Percentiles rank a stretch among this genome's conserved stretches.
These are phyloP conservation scores for Tieghemiomyces parasiticus DNA, from an alignment of 192 early-diverging fungal genomes.

Conservation along the genomic window DNA sequence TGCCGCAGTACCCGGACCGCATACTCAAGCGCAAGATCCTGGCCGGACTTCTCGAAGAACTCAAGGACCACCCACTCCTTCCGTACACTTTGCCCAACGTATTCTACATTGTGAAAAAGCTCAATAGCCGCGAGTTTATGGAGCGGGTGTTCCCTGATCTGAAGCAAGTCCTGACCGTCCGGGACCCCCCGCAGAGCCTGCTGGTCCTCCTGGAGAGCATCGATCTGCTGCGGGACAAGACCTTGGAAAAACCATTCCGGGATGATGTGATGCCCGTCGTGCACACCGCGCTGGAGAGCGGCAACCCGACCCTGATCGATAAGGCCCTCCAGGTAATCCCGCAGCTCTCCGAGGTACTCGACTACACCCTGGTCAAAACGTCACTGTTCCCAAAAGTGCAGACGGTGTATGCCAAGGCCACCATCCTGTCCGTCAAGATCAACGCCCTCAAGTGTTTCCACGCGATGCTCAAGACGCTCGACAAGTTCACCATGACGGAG, in stretches of 20 bases:
- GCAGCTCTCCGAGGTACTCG: constrained; percentile 31
- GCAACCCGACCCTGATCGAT: constrained; percentile 38
- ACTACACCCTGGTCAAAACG: constrained; percentile 42
- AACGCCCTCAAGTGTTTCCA: constrained; percentile 53
- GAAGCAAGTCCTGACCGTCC: constrained; percentile 38
- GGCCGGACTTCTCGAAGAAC: constrained; percentile 47
- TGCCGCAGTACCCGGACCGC: constrained; percentile 55
- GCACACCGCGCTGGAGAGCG: constrained; percentile 44
- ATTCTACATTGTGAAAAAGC: constrained; percentile 47
- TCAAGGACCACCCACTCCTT: constrained; percentile 57
- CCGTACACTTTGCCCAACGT: constrained; percentile 63
- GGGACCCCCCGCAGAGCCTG: constrained; percentile 50
- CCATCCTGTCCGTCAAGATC: constrained; percentile 50
- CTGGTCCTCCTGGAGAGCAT: constrained; percentile 49
- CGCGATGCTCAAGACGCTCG: constrained; percentile 45
- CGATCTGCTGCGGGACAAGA: constrained; percentile 47
- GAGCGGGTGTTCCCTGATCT: constrained; percentile 41
- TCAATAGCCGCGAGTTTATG: constrained; percentile 44
- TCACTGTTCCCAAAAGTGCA: constrained; percentile 57
- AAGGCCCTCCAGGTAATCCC: constrained; percentile 50
- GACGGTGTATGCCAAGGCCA: constrained; percentile 51
- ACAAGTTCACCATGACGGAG: constrained; percentile 51
- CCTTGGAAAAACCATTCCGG: constrained; percentile 34
- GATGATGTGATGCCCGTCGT: constrained; percentile 57
- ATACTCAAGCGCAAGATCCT: constrained; percentile 58